phyloP scores from a whole-genome alignment of 2,329 filamentous ascomycete species.

The Penicillium paneum region DNA sequence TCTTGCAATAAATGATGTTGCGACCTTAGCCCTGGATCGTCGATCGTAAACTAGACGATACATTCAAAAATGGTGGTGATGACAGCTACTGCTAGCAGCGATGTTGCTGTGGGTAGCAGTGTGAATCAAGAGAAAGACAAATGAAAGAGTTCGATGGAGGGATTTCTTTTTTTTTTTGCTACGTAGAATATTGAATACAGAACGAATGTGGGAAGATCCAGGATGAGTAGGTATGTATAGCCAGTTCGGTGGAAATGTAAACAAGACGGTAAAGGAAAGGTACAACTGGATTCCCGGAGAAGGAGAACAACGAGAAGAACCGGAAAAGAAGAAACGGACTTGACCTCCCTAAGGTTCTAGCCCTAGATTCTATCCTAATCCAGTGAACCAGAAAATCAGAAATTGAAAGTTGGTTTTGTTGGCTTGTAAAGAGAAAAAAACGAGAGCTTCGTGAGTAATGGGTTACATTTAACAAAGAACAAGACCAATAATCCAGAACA shows the following conservation, averaged over 20 bases:
- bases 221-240: background rate
- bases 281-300: background rate
- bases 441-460: constrained; percentile 8
- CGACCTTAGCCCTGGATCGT: too few relatives aligned
- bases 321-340: background rate
- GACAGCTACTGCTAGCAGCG: too few relatives aligned
- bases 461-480: constrained; percentile 12
- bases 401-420: background rate
- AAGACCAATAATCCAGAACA: constrained; percentile 7
- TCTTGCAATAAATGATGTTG: too few relatives aligned
- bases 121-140: background rate
- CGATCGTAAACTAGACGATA: background rate
- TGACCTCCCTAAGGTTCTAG: background rate
- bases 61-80: background rate
- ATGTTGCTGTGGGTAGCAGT: background rate
- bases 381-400: background rate
- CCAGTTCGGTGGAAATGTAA: background rate
- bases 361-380: background rate
- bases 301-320: background rate
- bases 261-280: background rate
- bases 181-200: background rate
- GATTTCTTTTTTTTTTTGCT: background rate
- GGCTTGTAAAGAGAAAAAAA: background rate
- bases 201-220: constrained; percentile 1
- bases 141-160: background rate